Evolutionary conservation across 768 basidiomycete genomes (phyloP), one percentile per base, ranked within the genome.

Genomic region (Exidia glandulosa): DNA sequence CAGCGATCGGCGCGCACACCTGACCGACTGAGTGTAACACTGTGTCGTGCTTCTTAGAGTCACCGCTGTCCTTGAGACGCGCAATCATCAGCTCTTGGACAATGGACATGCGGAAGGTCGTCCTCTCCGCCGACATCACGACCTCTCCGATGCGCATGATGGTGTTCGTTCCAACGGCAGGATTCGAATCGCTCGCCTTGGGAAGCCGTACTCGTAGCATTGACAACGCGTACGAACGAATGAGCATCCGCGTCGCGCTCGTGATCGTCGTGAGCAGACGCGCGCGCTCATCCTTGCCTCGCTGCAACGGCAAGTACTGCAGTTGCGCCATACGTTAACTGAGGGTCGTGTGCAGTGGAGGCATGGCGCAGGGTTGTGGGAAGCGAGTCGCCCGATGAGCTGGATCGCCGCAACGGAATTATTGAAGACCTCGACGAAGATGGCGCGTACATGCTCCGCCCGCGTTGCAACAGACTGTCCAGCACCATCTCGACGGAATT

Each of bases 331-430:
- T 77, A 5, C 98, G 81, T 69, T 98, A 94, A 59, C 98, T 96
- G 61, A 99, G 77, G 1, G 94, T 86, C 72, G 97, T 98, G 54
- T 96, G 82, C 27, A 99, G 77, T 3, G 92, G 93, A 10, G 96
- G 95, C 88, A 99, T 97, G 23, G 96, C 16, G 96, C 96, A 0
- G 96, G 96, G 68, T 99, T 99, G 72, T 95, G 90, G 65, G 85
- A 83, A 2, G 94, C 91, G 30, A 99, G 81, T 30, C 96, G 85
- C 1, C 96, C 96, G 61, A 99, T 97, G 63, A 98, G 79, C 25
- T 75, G 74, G 57, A 98, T 90, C 2, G 94, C 94, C n/a, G 87
- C 84, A 29, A 92, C 84, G 25, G 96, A 85, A 69, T 96, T 96
- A 56, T 88, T 87, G 72, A 94, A 97, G 6, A 88, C 86, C 69